Evolutionary conservation across 2,329 filamentous ascomycete genomes (phyloP).

Genomic region (Thielaviopsis euricoi): DNA sequence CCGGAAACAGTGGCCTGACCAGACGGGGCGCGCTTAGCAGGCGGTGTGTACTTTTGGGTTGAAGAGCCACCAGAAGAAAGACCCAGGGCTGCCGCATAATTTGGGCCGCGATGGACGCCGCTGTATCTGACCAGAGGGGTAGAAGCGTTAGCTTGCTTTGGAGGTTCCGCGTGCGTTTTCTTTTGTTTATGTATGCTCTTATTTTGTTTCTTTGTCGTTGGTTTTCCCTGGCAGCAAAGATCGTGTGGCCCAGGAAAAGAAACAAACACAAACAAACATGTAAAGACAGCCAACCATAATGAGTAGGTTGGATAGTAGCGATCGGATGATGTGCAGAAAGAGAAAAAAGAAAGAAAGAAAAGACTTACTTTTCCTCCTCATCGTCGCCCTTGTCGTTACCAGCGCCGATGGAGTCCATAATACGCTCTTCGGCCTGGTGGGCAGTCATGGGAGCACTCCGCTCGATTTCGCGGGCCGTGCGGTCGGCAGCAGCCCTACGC

Average conservation of each 20-base stretch:
- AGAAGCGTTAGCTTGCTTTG: neutral
- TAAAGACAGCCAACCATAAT: neutral
- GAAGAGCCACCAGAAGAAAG: neutral
- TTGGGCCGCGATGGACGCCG: constrained; percentile 54
- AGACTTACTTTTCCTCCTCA: constrained; percentile 75
- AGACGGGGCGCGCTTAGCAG: constrained; percentile 66
- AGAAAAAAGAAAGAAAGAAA: neutral
- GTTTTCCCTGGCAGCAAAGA: no score
- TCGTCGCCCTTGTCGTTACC: constrained; percentile 53
- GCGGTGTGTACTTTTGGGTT: constrained; percentile 63
- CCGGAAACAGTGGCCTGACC: constrained; percentile 57
- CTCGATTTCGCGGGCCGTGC: constrained; percentile 81
- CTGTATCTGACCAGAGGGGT: constrained; percentile 52
- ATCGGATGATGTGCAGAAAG: neutral
- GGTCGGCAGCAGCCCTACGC: constrained; percentile 61
- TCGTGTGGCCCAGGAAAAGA: neutral
- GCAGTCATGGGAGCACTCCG: constrained; percentile 53
- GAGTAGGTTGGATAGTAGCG: neutral
- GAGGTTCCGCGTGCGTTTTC: neutral
- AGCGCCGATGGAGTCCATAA: constrained; percentile 48
- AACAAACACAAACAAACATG: neutral
- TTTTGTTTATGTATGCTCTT: no score
- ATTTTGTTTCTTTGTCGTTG: neutral
- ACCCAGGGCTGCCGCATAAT: neutral
- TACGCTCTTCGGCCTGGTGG: constrained; percentile 81